Base-by-base conservation (phyloP, 805 yeast species). In the Ascoidea tarda region DNA sequence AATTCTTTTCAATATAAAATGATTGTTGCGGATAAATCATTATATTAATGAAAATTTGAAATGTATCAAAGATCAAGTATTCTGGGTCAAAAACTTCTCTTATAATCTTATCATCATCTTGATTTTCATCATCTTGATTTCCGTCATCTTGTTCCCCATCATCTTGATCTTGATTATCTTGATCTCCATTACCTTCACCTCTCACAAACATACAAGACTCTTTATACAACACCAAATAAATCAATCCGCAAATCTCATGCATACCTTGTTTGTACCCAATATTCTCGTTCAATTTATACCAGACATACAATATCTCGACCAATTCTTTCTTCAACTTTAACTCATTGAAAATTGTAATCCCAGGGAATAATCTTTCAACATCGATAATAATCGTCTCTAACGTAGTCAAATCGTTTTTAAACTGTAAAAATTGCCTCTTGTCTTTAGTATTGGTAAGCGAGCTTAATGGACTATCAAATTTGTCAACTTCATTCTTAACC, bases 211-310 rank as follows among this genome's bases (percentile, higher is more conserved):
- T 21, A 21, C 3, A 21, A 21, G 28, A 21, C 28, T 21, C 28
- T 21, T 59, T 57, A 54, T 63, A 58, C 16, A 76, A 57, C 53
- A 71, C 67, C 44, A 71, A 60, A 59, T 71, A 76, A 4, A 76
- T 63, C 52, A 76, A 56, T 5, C 79, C 79, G 55, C 74, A 60
- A 16, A 76, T 69, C 59, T 76, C 81, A 61, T 76, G 81, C 53
- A 71, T 66, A 0, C 81, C 81, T 59, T 76, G 81, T 56, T 75
- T 73, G 51, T 72, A 72, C 0, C 58, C 57, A 47, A 56, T 47
- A 46, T 54, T 53, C 46, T 55, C 54, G 14, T 51, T 56, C 47
- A 52, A 47, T 50, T 56, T 56, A 48, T 54, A 56, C 58, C 58
- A 56, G 12, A 54, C 46, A 49, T 48, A 56, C 12, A 56, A 46